Evolutionary conservation across 2,329 filamentous ascomycete species (phyloP), one percentile per base, ranked within the genome.

Genomic region (Leptographium radiaticola): DNA sequence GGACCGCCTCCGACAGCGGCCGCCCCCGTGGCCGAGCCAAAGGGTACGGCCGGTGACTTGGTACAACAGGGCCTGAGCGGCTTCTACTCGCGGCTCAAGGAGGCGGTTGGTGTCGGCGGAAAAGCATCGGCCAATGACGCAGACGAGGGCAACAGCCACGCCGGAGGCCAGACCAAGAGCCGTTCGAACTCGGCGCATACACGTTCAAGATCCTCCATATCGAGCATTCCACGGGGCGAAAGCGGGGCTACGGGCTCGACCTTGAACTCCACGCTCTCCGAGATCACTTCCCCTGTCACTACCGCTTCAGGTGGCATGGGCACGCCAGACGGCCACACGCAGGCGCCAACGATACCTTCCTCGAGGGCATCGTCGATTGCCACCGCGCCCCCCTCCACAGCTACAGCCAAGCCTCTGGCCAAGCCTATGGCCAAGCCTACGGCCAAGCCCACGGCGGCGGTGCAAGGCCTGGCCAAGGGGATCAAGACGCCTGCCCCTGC

Each of bases 11-110:
- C 86, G 0, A 13, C 56, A 7, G 71, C 75, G 2, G 73, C 77
- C 1, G 70, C 79, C 1, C 72, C 76, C 2, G 69, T 73, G 15
- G 68, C 75, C 30, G 89, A 95, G 61, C 80, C 74, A 55, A 89
- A 88, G 65, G 79, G 79, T 10, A 73, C 87, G 40, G 75, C 84
- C 0, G 80, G 82, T 31, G 89, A 95, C 55, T 68, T 86, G 43
- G 81, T 93, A 25, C 87, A 93, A 58, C 87, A 91, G 67, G 89
- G 91, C 6, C 73, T 97, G 48, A 95, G 87, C 64, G 89, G 91
- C 1, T 72, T 97, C 40, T 97, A 96, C 67, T 93, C 80, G 68
- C 83, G 89, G 40, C 77, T 97, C 61, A 83, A 84, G 64, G 87
- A 87, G 54, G 89, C 84, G 0, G 87, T 94, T n/a, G 85, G 84